A percentile compares a stretch with the other conserved stretches of the same genome.
Evolutionary conservation across 768 basidiomycete genomes (phyloP).

Genomic region (Russula sp.): DNA sequence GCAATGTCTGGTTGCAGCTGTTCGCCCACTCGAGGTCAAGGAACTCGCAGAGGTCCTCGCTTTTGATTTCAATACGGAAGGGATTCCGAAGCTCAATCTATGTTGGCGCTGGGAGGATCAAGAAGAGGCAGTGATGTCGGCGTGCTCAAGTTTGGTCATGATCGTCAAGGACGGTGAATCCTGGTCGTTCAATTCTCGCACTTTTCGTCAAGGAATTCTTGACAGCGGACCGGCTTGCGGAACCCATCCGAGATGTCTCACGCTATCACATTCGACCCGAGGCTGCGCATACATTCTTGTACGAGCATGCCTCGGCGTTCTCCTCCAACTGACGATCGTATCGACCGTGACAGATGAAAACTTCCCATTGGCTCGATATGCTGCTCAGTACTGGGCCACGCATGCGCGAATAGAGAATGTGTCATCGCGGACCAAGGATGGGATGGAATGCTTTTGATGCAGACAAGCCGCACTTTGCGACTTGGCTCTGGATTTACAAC

Average conservation of each 20-base stretch:
- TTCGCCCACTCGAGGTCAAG: slow-evolving; percentile 7
- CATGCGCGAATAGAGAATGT: background rate
- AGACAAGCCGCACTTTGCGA: background rate
- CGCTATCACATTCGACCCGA: background rate
- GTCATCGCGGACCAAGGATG: background rate
- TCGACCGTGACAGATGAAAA: background rate
- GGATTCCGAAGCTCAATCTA: background rate
- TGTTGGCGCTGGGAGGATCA: slow-evolving; percentile 4
- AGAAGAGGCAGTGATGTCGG: slow-evolving; percentile 1
- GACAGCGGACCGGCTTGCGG: background rate
- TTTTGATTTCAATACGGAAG: background rate
- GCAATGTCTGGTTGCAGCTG: background rate
- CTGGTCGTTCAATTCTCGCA: slow-evolving; percentile 6
- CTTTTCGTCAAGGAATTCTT: slow-evolving; percentile 12
- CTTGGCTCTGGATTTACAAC: slow-evolving; percentile 2
- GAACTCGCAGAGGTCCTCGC: slow-evolving; percentile 8
- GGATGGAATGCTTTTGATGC: slow-evolving; percentile 1
- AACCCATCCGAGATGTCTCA: background rate
- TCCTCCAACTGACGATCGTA: background rate
- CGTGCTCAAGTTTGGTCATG: slow-evolving; percentile 5
- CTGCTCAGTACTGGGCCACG: background rate
- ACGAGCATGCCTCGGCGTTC: background rate
- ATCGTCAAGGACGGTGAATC: background rate
- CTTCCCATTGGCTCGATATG: background rate
- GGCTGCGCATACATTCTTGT: slow-evolving; percentile 8